Base-by-base conservation (phyloP, 2,329 filamentous ascomycete species). In the Cladosporium sp. region DNA sequence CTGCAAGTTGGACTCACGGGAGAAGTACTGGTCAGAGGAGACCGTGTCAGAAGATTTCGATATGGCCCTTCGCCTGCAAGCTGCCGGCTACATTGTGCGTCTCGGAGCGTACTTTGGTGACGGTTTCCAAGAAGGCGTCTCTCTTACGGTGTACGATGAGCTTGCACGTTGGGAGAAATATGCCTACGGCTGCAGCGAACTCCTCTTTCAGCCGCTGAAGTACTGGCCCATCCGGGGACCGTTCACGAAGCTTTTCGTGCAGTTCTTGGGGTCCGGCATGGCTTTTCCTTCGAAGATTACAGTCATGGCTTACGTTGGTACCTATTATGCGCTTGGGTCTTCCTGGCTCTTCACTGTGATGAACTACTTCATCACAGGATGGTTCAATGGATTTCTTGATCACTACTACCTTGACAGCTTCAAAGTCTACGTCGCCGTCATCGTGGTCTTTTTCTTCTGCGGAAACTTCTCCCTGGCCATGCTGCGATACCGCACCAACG, bases 151-250 rank as follows among this genome's bases (percentile, higher is more conserved):
- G 9, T 90, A 92, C 65, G 87, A 92, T 69, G 88, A 92, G 69
- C 76, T 92, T 55, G 85, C 86, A 2, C 84, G 87, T 53, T 92
- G 88, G 87, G 87, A 92, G 66, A 92, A 92, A 70, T 90, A 90
- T 66, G 88, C 87, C 3, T 91, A 89, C 62, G 87, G 87, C 35
- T 91, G 88, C 71, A 88, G 87, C 67, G 87, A 91, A 72, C 76
- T 92, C 53, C 77, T 92, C 53, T 92, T 93, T 74, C 80, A 92
- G 65, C 88, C 87, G 3, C 74, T 92, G 55, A 79, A 80, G 55
- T 83, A 82, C 60, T 92, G 88, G 88, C 68, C 82, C 42, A 83
- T 77, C 66, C 80, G 77, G 13, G 88, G 88, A 0, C 88, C 88
- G 28, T 87, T 92, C 66, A 92, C 88, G 3, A 83, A 84, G 18